phyloP scores from a whole-genome alignment of 257 asterid genomes.

The Solanum megistacrolobum region DNA sequence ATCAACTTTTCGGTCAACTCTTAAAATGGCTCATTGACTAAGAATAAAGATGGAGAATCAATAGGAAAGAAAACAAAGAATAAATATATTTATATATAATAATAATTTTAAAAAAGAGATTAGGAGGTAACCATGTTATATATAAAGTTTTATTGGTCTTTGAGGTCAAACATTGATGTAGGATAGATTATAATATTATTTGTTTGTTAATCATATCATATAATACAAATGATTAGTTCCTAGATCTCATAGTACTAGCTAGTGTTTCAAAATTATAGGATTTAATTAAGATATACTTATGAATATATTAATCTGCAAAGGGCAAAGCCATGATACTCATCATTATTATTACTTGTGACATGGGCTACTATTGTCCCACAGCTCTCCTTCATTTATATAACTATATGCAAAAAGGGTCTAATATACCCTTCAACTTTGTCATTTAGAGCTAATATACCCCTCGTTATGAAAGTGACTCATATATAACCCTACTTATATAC shows the following conservation, averaged over 20 bases:
- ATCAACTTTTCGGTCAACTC: not conserved
- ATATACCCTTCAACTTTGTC: too few relatives aligned
- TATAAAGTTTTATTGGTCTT: not conserved
- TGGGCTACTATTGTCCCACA: not conserved
- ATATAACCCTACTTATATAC: too few relatives aligned
- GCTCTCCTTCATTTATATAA: not conserved
- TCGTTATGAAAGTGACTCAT: too few relatives aligned
- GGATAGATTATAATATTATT: not conserved
- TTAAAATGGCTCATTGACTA: not conserved
- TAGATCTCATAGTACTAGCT: not conserved
- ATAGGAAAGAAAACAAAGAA: not conserved
- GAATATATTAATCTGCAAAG: not conserved
- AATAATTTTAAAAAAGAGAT: not conserved
- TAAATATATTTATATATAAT: too few relatives aligned
- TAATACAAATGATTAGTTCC: not conserved
- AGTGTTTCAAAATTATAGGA: not conserved
- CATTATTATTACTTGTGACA: not conserved
- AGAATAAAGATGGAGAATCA: too few relatives aligned
- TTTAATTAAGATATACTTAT: not conserved
- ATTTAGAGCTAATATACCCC: too few relatives aligned
- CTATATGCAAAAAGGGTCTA: too few relatives aligned
- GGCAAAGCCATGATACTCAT: not conserved
- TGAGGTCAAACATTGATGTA: not conserved
- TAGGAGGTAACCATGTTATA: not conserved
- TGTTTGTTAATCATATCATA: not conserved